Base-by-base conservation (phyloP, 2,329 filamentous ascomycete species). In the Ophiocordyceps camponoti-rufipedis region DNA sequence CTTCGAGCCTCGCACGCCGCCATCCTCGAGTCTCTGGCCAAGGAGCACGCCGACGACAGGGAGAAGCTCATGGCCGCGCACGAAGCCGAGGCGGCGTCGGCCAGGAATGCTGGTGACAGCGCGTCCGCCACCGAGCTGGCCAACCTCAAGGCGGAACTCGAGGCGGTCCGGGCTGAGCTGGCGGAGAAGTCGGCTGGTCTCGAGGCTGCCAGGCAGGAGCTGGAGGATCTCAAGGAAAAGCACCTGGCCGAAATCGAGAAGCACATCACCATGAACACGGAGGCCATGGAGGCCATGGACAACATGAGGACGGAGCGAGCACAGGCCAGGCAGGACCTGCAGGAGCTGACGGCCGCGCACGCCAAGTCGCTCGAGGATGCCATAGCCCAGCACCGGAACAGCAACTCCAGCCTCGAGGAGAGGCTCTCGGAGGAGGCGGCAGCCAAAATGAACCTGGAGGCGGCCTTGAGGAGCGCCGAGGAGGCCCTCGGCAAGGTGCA, bases 191-290 rank as follows among this genome's bases (percentile, higher is more conserved):
- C 62, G 9, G 61, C 70, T 40, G 66, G 68, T 13, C 55, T 71
- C 16, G 67, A 72, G 45, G 57, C 59, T 32, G 60, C 65, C 38
- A 68, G 64, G 56, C 59, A 62, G 14, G 65, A 70, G 18, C 62
- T 70, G 38, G 61, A 70, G 49, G 65, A 70, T 16, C 62, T 70
- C 33, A 61, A 70, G 49, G 58, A 63, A 33, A 63, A 62, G 53
- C 63, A 70, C 55, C 62, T 67, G 40, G 60, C 60, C 19, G 67
- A 72, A 48, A 59, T 75, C 23, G 65, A 71, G 51, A 68, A 68
- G 50, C 56, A 72, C 16, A 57, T 66, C 35, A 56, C 58, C 19
- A 56, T 62, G 45, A 65, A 71, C 49, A 58, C 61, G 5, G 63
- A 70, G 46, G 58, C 62, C 13, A 53, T 69, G 44, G 63, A 67